phyloP scores from a whole-genome alignment of 164 flowering plant genomes.

The Annona squamosa region DNA sequence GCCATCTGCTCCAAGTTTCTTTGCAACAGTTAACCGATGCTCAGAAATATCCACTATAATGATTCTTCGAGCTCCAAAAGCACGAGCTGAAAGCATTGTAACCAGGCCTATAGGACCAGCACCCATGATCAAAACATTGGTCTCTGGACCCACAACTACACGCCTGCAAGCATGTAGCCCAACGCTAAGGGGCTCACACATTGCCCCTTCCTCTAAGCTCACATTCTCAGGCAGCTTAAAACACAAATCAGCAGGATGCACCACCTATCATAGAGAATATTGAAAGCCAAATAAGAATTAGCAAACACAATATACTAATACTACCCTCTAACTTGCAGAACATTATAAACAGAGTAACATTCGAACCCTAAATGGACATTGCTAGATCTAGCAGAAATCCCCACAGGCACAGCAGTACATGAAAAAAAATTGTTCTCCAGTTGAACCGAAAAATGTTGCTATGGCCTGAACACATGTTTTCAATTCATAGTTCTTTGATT shows the following conservation, averaged over 20 bases:
- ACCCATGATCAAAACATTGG: constrained; percentile 76
- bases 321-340: too few species aligned
- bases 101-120: constrained; percentile 98
- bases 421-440: too few species aligned
- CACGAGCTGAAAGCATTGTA: constrained; percentile 76
- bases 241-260: constrained; percentile 86
- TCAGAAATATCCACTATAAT: constrained; percentile 81
- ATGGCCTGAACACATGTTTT: too few species aligned
- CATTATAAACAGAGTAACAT: too few species aligned
- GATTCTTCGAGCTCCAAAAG: constrained; percentile 79
- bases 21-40: constrained; percentile 71
- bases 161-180: constrained; percentile 94
- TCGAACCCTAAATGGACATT: too few species aligned
- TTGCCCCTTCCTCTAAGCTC: constrained; percentile 98
- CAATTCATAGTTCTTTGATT: too few species aligned
- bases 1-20: constrained; percentile 71
- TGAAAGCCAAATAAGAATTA: too few species aligned
- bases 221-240: constrained; percentile 87
- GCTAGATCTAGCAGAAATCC: too few species aligned
- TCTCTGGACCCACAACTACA: constrained; percentile 73
- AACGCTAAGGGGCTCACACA: constrained; percentile 98
- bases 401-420: too few species aligned
- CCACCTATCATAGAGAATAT: constrained; percentile 40
- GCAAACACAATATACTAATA: neutral
- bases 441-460: too few species aligned